Evolutionary conservation across 2,329 filamentous ascomycete genomes (phyloP).

Genomic region (Beauveria caledonica): DNA sequence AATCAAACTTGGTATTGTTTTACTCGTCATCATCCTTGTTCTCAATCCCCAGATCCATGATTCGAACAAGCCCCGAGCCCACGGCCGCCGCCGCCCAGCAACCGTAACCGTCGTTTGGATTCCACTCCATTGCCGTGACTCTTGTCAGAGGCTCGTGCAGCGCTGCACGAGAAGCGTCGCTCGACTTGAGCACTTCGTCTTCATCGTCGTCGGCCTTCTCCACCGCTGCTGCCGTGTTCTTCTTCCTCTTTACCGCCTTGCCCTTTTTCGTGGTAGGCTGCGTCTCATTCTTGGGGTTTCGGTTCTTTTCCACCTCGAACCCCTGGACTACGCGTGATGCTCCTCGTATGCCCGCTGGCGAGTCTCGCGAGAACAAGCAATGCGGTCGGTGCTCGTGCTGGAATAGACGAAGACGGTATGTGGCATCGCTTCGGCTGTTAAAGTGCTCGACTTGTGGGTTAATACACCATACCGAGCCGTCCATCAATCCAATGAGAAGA

Average conservation of each 20-base stretch:
- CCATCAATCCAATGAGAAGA: slow-evolving; percentile 43
- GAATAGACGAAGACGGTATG: slow-evolving; percentile 34
- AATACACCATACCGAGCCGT: slow-evolving; percentile 44
- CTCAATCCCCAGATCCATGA: slow-evolving; percentile 57
- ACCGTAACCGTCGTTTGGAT: slow-evolving; percentile 56
- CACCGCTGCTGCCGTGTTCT: slow-evolving; percentile 19
- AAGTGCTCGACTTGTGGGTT: slow-evolving; percentile 32
- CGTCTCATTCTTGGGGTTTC: slow-evolving; percentile 34
- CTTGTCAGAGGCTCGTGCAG: slow-evolving; percentile 57
- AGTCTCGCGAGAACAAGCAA: slow-evolving; percentile 21
- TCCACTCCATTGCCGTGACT: slow-evolving; percentile 57
- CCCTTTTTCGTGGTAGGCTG: slow-evolving; percentile 26
- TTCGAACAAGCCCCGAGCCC: slow-evolving; percentile 57
- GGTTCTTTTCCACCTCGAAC: slow-evolving; percentile 42
- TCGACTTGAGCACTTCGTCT: slow-evolving; percentile 23
- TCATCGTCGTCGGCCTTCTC: slow-evolving; percentile 25
- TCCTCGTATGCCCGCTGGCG: slow-evolving; percentile 30
- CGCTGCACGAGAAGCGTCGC: slow-evolving; percentile 35
- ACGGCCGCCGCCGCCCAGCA: slow-evolving; percentile 60
- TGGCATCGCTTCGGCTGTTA: slow-evolving; percentile 24
- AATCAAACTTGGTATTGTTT: neutral
- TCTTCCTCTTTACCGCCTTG: slow-evolving; percentile 28
- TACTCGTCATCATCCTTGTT: slow-evolving; percentile 14
- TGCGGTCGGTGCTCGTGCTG: slow-evolving; percentile 45
- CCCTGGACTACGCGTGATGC: slow-evolving; percentile 44